A percentile compares a stretch with the other conserved stretches of the same genome.
These are phyloP conservation scores for Chytridium lagenaria DNA, from an alignment of 371 early-diverging fungal genomes.

Conservation along the genomic window DNA sequence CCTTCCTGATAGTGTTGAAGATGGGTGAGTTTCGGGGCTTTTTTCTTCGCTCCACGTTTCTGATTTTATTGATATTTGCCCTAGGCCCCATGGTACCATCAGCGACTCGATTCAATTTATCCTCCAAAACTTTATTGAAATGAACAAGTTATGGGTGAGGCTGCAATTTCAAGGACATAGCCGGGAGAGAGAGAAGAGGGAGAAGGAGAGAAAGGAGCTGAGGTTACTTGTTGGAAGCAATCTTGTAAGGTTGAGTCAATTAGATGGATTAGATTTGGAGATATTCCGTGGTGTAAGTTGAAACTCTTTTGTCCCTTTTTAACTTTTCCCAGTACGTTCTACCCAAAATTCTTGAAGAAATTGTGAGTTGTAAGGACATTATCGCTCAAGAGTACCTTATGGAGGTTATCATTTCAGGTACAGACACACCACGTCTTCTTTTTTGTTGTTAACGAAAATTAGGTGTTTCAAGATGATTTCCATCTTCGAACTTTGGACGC, in stretches of 20 bases:
- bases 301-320: not conserved
- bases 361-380: conserved; percentile 92
- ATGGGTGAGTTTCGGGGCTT: conserved; percentile 39
- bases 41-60: not conserved
- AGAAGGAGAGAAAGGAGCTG: conserved; percentile 92
- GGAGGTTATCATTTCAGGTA: conserved; percentile 97
- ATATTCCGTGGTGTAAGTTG: conserved; percentile 73
- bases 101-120: conserved; percentile 91
- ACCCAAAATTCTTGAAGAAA: conserved; percentile 91
- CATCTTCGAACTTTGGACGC: conserved; percentile 89
- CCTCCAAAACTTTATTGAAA: conserved; percentile 95
- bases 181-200: conserved; percentile 89
- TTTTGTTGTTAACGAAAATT: not conserved
- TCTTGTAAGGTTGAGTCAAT: conserved; percentile 88
- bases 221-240: conserved; percentile 95
- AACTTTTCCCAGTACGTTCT: conserved; percentile 65
- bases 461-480: conserved; percentile 95
- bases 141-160: conserved; percentile 99
- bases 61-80: conserved; percentile 3
- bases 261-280: conserved; percentile 83
- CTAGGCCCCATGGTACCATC: conserved; percentile 80
- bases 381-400: conserved; percentile 98
- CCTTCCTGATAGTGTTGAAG: conserved; percentile 60
- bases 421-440: not conserved
- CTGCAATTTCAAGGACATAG: conserved; percentile 95